Evolutionary conservation across 495 filamentous ascomycete genomes (phyloP), one percentile per base, ranked within the genome.

Genomic region (Cryomyces antarcticus): DNA sequence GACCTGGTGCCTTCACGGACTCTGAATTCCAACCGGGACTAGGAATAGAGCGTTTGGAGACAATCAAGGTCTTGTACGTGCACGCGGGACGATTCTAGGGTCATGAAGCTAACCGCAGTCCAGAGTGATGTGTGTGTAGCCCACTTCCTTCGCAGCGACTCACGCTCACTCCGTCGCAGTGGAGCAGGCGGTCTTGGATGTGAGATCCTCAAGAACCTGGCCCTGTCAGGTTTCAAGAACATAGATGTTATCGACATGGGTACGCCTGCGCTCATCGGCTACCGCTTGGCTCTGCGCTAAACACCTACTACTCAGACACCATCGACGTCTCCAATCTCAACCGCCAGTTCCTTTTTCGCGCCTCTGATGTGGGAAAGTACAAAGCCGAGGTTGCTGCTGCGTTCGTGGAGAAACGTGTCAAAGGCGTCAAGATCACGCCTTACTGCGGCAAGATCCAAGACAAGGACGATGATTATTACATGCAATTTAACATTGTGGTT

Each of bases 171-270:
- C 24, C 40, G 4, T n/a, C 34, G 37, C 45, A 94, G 82, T 45
- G 92, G 92, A 36, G 92, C 92, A 48, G 92, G 92, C 45, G 92
- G 92, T 7, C 59, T 99, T 49, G 92, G 92, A 46, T 99, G 92
- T 52, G 92, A 99, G 58, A 87, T 99, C 40, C 60, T 99, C 34
- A 99, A 99, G 66, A 86, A 96, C 52, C 73, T 99, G 7, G 89
- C 92, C 29, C 69, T 95, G 4, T 94, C 87, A 4, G 86, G 92
- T 7, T 96, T 96, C 65, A 92, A 80, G 59, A 71, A 95, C 56
- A 94, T 99, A 46, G 85, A 96, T 65, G 88, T 99, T 34, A 96
- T 99, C 51, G 92, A 99, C 65, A 99, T 99, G 92, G 87, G 82
- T 73, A 61, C 44, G 55, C 54, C 7, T 17, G 17, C 17, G 1